Conservation (phyloP, 805 yeast genomes). For the Kuraishia capsulata region DNA sequence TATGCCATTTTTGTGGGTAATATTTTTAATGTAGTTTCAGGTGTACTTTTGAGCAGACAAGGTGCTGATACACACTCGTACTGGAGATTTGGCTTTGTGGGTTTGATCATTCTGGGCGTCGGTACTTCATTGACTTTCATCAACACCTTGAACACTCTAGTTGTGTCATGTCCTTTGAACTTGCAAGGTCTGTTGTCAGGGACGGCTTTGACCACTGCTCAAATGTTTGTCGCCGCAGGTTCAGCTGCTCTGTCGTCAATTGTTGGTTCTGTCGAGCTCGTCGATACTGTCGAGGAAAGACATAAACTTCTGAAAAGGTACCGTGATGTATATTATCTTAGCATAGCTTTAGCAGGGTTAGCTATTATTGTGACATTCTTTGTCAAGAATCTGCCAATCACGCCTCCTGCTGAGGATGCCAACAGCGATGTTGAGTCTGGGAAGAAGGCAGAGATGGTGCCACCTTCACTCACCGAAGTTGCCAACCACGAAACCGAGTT, state of each 20-base stretch:
- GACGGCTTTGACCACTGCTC: constrained; percentile 24
- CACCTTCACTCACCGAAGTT: too few species aligned
- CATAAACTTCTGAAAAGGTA: background rate
- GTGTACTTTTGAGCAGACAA: background rate
- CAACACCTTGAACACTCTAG: constrained; percentile 20
- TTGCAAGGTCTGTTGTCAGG: constrained; percentile 32
- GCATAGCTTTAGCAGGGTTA: too few species aligned
- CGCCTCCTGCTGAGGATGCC: too few species aligned
- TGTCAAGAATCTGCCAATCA: too few species aligned
- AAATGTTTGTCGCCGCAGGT: constrained; percentile 22
- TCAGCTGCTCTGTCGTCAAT: constrained; percentile 18
- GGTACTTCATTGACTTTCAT: constrained; percentile 8
- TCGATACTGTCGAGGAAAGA: background rate
- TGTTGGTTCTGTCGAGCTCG: constrained; percentile 12
- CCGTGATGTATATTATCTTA: background rate
- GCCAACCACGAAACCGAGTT: too few species aligned
- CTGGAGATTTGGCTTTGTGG: constrained; percentile 2
- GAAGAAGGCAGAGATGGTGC: too few species aligned
- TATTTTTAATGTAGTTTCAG: constrained; percentile 1
- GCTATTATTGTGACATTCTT: too few species aligned
- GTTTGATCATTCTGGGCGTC: background rate
- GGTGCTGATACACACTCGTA: background rate
- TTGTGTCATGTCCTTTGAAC: constrained; percentile 24
- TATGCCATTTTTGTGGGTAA: constrained; percentile 10
- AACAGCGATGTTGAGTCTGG: too few species aligned